Base-by-base conservation (phyloP, 2,329 filamentous ascomycete genomes). In the Pseudogymnoascus sp. region DNA sequence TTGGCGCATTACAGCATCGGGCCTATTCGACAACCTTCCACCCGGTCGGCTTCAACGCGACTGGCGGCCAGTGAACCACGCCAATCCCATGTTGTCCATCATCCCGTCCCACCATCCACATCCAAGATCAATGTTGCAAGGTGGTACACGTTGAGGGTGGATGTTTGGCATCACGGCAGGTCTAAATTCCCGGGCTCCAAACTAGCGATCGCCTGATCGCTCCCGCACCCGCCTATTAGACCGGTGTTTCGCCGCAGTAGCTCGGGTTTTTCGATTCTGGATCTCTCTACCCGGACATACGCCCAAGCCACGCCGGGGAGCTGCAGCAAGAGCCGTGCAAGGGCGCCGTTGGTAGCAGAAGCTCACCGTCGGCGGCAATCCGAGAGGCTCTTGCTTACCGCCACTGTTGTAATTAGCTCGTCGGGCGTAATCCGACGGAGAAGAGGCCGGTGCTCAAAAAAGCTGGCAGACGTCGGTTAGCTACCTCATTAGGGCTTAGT, bases 21-120 rank as follows among this genome's bases (percentile, higher is more conserved):
- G 51, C 51, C 51, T 57, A 57, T 57, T 57, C 51, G 51, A 57
- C 51, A 57, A 34, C 51, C 28, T 57, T 57, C 51, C 51, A 57
- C 51, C 28, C 51, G 10, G 28, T 57, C 51, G 51, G 51, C 51
- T 19, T 57, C 51, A 57, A 57, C 51, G 51, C 51, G 51, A 57
- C 28, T 57, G 51, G 51, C 51, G 28, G 51, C 51, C 51, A 57
- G 51, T 36, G 16, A 34, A 13, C 51, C 28, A 57, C 28, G 28
- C 51, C n/a, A 6, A 36, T 7, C 51, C 51, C 51, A 57, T 57
- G 28, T 10, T 34, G 28, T 34, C 51, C 51, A 57, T 13, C 28
- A 57, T 14, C 51, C 51, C 51, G 51, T 34, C 28, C n/a, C 28
- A 57, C 51, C 51, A 57, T 57, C 10, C 28, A 31, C 28, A 57